Base-by-base conservation (phyloP, 2,329 filamentous ascomycete species). In the Pestalotiopsis sp. region DNA sequence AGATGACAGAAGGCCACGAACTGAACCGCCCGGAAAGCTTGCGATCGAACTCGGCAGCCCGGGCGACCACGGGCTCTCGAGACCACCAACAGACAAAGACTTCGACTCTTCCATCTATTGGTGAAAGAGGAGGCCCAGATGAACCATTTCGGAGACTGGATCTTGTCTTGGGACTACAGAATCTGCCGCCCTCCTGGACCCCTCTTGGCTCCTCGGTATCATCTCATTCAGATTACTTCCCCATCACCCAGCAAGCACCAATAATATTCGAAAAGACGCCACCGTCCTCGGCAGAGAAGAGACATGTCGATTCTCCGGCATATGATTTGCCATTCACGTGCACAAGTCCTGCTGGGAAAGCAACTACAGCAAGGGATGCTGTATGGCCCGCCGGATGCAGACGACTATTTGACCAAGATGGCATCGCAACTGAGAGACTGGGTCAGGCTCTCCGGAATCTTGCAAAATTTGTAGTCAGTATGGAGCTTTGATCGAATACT, bases 401-500 rank as follows among this genome's bases (percentile, higher is more conserved):
- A 5, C 84, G 84, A 11, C 79, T 97, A 2, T 97, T 97, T 76
- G 89, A 92, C 61, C 82, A 84, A 2, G 84, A 90, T 36, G 92
- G 91, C 0, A 85, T 87, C 68, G 89, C 92, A 1, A 95, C 93
- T 0, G 79, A 84, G 62, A 85, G 93, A 65, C 84, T 95, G 17
- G 87, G 88, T 0, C 88, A 94, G 72, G 90, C 96, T 52, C 81
- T 97, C 63, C 85, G 90, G 67, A 93, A 93, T 0, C 83, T 97
- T 68, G 93, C 93, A 13, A 85, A 89, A 67, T 91, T 94, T 77
- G 82, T 97, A 75, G 92, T 94, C 82, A 74, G 87, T 79, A 1
- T 36, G 31, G 31, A 36, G 7, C 20, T 56, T 17, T 13, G 20
- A 13, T 17, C 59, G 5, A 23, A n/a, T 23, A 52, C 1, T 4